phyloP scores from a whole-genome alignment of 441 rosid species.

The Corymbia citriodora region DNA sequence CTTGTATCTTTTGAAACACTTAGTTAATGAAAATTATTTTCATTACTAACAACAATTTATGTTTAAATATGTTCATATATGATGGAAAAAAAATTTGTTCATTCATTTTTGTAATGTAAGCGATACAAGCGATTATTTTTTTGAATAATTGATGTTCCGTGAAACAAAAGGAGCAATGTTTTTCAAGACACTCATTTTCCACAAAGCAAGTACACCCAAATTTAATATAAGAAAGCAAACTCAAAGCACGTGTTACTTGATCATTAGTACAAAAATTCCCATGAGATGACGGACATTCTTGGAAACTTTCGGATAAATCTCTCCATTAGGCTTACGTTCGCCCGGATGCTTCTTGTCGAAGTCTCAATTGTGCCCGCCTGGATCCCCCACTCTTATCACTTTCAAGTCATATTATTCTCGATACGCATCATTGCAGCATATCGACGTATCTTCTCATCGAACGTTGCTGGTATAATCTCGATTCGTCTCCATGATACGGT shows the following conservation, averaged over 20 bases:
- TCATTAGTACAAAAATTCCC: neutral
- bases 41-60: too few relatives aligned
- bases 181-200: fast-evolving
- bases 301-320: neutral
- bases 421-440: neutral
- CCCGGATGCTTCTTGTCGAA: neutral
- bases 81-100: too few relatives aligned
- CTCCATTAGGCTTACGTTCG: neutral
- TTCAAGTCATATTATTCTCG: neutral
- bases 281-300: neutral
- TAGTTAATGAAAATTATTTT: too few relatives aligned
- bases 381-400: neutral
- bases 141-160: neutral
- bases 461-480: neutral
- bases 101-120: too few relatives aligned
- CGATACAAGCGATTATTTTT: fast-evolving
- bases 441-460: neutral
- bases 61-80: neutral
- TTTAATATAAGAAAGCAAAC: neutral
- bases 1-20: neutral
- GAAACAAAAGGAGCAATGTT: neutral
- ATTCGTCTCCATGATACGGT: neutral
- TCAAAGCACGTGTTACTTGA: neutral
- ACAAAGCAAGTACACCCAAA: neutral
- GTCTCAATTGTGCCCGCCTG: neutral